phyloP scores from a whole-genome alignment of 1,284 basidiomycete species.

The Ceratobasidium sp. region DNA sequence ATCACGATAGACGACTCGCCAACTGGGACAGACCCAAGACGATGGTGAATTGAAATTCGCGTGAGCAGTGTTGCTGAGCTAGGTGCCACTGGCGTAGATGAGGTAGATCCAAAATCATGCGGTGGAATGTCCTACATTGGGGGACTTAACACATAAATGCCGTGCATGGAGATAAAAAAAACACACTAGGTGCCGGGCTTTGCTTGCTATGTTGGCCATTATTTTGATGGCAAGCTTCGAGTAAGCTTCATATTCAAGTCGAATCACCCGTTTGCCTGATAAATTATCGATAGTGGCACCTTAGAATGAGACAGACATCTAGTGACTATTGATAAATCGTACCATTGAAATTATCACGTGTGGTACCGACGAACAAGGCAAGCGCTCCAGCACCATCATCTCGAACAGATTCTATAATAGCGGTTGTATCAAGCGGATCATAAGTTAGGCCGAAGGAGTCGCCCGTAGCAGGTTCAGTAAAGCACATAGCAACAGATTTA shows the following conservation, averaged over 20 bases:
- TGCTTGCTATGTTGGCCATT: constrained; percentile 66
- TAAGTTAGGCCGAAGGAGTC: constrained; percentile 69
- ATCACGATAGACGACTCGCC: constrained; percentile 86
- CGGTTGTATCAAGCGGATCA: constrained; percentile 63
- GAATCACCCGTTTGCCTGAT: constrained; percentile 74
- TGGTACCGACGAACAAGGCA: constrained; percentile 79
- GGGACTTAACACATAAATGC: not conserved
- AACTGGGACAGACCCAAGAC: constrained; percentile 81
- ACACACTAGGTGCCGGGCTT: constrained; percentile 58
- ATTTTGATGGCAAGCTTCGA: constrained; percentile 84
- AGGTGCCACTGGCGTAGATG: constrained; percentile 44
- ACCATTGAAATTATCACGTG: constrained; percentile 70
- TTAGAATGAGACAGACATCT: constrained; percentile 52
- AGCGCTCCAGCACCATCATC: constrained; percentile 75
- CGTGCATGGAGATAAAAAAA: constrained; percentile 60
- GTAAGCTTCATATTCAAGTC: constrained; percentile 83
- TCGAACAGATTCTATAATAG: constrained; percentile 69
- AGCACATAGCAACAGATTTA: constrained; percentile 7
- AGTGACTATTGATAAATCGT: constrained; percentile 22
- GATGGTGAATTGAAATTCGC: constrained; percentile 74
- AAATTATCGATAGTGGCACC: not conserved
- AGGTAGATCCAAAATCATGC: constrained; percentile 44
- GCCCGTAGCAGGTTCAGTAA: constrained; percentile 50
- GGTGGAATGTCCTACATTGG: constrained; percentile 17
- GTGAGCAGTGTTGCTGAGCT: constrained; percentile 47